Conservation (phyloP, 2,329 filamentous ascomycete genomes). For the Exophiala sideris region DNA sequence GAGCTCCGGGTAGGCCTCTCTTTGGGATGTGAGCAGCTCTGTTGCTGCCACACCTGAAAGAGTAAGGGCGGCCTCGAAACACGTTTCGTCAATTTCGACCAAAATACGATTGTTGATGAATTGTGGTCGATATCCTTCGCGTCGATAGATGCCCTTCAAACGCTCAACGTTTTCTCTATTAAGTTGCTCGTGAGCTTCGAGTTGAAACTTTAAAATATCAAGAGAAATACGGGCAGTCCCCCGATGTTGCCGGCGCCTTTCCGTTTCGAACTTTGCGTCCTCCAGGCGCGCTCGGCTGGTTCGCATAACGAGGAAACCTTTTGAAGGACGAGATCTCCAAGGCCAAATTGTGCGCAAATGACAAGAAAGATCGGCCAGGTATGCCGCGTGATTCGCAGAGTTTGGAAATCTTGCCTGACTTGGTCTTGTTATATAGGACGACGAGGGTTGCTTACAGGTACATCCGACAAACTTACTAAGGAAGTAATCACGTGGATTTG, state of each 20-base stretch:
- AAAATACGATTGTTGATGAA: conserved; percentile 33
- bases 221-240: not conserved
- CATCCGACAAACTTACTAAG: not conserved
- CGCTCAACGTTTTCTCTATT: not conserved
- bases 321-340: not conserved
- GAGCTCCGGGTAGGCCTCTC: conserved; percentile 20
- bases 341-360: not conserved
- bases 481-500: too few relatives aligned
- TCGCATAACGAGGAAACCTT: not conserved
- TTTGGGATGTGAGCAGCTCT: conserved; percentile 4
- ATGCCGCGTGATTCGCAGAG: not conserved
- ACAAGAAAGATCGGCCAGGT: not conserved
- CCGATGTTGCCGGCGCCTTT: not conserved
- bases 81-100: conserved; percentile 30
- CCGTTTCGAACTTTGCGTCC: not conserved
- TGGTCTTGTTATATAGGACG: not conserved
- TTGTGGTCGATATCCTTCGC: conserved; percentile 12
- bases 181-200: not conserved
- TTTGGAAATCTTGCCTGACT: not conserved
- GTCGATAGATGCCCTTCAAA: not conserved
- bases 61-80: conserved; percentile 28
- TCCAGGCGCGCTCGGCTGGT: not conserved
- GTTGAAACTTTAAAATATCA: not conserved
- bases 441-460: not conserved
- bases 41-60: conserved; percentile 3